Evolutionary conservation across 1,284 basidiomycete species (phyloP).

Genomic region (Stygiomarasmius scandens): DNA sequence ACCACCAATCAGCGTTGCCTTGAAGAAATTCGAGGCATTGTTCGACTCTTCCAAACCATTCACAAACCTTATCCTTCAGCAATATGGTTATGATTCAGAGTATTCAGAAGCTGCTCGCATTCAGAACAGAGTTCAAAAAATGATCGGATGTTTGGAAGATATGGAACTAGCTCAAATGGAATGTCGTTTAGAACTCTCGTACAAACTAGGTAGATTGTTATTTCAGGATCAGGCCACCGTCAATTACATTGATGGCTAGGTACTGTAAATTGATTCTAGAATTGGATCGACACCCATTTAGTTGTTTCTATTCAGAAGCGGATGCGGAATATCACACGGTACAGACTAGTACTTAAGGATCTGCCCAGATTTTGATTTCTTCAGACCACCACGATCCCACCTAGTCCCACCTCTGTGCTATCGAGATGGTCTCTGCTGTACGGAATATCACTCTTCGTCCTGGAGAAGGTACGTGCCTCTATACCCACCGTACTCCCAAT

Average conservation of each 20-base stretch:
- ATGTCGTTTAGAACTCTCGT: neutral
- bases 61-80: neutral
- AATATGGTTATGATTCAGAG: neutral
- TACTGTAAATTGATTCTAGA: too few species aligned
- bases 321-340: too few species aligned
- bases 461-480: neutral
- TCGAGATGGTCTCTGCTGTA: neutral
- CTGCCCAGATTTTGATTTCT: too few species aligned
- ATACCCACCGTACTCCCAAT: neutral
- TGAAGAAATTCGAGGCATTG: neutral
- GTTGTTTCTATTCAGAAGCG: too few species aligned
- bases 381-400: too few species aligned
- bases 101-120: neutral
- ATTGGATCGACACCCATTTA: too few species aligned
- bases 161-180: neutral
- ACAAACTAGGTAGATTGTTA: neutral
- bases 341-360: too few species aligned
- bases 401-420: too few species aligned
- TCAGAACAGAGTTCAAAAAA: neutral
- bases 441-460: neutral
- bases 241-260: neutral
- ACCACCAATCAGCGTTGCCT: neutral
- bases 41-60: neutral
- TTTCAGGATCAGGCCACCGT: neutral
- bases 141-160: neutral